Percentiles rank a stretch among this genome's conserved stretches.
Evolutionary conservation across 2,329 filamentous ascomycete species (phyloP).

Genomic region (Paraphaeosphaeria minitans): DNA sequence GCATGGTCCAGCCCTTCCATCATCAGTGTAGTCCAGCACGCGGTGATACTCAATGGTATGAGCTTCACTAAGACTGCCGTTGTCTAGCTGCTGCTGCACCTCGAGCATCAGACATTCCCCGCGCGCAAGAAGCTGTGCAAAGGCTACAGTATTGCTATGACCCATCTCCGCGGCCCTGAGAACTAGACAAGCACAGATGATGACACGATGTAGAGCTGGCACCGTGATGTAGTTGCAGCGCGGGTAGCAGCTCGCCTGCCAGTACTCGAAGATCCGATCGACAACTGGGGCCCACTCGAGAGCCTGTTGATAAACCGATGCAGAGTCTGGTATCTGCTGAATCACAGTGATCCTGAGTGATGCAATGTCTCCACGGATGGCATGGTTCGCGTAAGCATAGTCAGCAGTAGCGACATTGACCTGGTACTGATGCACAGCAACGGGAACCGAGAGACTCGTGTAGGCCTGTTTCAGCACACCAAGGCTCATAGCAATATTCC

Average conservation of each 20-base stretch:
- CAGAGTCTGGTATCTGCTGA: too few relatives aligned
- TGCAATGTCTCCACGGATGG: background rate
- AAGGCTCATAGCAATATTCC: background rate
- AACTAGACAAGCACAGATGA: background rate
- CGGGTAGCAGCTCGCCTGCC: background rate
- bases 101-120: background rate
- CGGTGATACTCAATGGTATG: background rate
- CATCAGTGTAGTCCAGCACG: background rate
- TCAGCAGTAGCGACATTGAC: background rate
- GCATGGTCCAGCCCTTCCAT: background rate
- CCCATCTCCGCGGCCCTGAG: background rate
- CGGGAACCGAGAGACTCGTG: background rate
- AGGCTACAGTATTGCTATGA: background rate
- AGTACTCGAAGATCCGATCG: background rate
- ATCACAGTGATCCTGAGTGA: background rate
- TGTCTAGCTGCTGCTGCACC: background rate
- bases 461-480: background rate
- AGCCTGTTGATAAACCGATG: too few relatives aligned
- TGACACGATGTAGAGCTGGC: background rate
- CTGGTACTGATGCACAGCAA: background rate
- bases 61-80: background rate
- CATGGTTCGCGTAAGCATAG: background rate
- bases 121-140: background rate
- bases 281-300: background rate
- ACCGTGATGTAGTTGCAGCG: slow-evolving; percentile 1